A percentile compares a stretch with the other conserved stretches of the same genome.
Conservation (phyloP, 805 yeast species). For the Groenewaldozyma tartarivorans region DNA sequence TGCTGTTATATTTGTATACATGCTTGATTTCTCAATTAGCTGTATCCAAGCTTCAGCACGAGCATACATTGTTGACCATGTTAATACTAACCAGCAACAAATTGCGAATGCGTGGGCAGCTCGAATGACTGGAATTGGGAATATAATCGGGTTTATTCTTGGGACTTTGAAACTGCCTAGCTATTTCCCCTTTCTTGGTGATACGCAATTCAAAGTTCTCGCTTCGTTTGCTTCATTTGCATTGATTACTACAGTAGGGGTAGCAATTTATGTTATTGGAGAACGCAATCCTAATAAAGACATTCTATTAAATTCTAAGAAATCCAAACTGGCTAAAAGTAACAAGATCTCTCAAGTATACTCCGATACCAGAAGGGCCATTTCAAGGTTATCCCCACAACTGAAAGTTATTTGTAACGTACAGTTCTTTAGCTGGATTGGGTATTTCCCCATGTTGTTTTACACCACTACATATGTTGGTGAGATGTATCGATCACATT, state of each 20-base stretch:
- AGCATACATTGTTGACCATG: conserved; percentile 53
- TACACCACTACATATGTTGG: conserved; percentile 61
- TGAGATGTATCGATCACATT: conserved; percentile 38
- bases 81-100: conserved; percentile 47
- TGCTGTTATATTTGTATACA: conserved; percentile 45
- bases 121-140: conserved; percentile 50
- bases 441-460: conserved; percentile 56
- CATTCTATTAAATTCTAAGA: background rate
- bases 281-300: conserved; percentile 39
- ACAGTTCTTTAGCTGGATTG: conserved; percentile 60
- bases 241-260: conserved; percentile 32
- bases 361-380: conserved; percentile 12
- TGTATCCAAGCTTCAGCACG: conserved; percentile 53
- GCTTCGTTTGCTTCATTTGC: conserved; percentile 34
- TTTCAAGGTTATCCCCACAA: conserved; percentile 37
- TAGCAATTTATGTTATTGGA: conserved; percentile 33
- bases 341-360: conserved; percentile 6
- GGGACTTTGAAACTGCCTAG: conserved; percentile 39
- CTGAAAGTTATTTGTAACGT: conserved; percentile 43
- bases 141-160: conserved; percentile 46
- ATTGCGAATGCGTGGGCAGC: conserved; percentile 61
- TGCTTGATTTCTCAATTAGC: conserved; percentile 48
- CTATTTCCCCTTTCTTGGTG: conserved; percentile 34
- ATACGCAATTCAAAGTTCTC: conserved; percentile 43
- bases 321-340: background rate